A percentile compares a stretch with the other conserved stretches of the same genome.
phyloP scores from a whole-genome alignment of 345 rosid genomes.

The Eutrema heterophyllum region DNA sequence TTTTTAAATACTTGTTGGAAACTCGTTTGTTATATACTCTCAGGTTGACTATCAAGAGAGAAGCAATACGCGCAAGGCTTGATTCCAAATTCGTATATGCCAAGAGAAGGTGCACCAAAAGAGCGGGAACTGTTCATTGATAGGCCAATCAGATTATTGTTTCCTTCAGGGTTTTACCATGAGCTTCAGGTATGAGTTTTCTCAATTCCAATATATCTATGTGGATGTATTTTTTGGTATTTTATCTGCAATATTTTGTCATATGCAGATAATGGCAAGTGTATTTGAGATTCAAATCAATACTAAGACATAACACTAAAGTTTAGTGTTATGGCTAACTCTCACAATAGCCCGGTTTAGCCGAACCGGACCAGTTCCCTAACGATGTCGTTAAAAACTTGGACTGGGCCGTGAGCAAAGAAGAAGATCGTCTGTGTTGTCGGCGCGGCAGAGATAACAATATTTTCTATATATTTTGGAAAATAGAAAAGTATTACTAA shows the following conservation, averaged over 20 bases:
- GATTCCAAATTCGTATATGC: slow-evolving; percentile 71
- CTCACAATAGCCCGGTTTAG: not conserved
- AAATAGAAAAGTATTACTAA: no score
- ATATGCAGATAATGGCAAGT: slow-evolving; percentile 80
- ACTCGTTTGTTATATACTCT: not conserved
- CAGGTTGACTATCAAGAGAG: slow-evolving; percentile 95
- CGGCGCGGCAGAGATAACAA: no score
- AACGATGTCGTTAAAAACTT: not conserved
- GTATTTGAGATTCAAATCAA: slow-evolving; percentile 31
- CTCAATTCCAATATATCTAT: no score
- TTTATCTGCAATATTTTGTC: no score
- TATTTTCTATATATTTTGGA: no score
- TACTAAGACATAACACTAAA: no score
- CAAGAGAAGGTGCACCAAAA: slow-evolving; percentile 94
- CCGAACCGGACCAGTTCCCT: not conserved
- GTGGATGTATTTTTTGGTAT: no score
- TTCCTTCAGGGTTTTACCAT: slow-evolving; percentile 91
- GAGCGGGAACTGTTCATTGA: slow-evolving; percentile 93
- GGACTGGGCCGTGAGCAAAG: not conserved
- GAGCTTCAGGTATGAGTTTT: slow-evolving; percentile 73
- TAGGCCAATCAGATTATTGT: slow-evolving; percentile 84
- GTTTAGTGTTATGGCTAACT: no score
- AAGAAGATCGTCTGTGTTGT: no score
- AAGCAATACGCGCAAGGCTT: slow-evolving; percentile 87
- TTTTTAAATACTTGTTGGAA: not conserved